Conservation (phyloP, 2,329 filamentous ascomycete genomes). For the Aureobasidium sp. region DNA sequence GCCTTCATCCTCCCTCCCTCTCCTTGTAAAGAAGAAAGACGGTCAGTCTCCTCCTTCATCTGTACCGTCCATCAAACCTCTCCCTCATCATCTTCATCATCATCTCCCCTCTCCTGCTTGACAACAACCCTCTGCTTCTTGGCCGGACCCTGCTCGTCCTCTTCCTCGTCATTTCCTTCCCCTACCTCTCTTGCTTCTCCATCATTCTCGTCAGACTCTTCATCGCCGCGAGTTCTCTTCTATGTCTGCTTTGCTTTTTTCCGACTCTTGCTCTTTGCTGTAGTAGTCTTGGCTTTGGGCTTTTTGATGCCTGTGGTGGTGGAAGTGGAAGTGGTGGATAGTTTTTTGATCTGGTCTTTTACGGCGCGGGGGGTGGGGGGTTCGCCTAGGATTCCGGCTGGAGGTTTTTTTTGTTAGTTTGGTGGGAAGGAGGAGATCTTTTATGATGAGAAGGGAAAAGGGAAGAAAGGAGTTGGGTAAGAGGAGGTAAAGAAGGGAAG, state of each 20-base stretch:
- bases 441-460: not conserved
- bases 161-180: not conserved
- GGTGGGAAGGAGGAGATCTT: no score
- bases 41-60: no score
- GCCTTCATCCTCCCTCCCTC: no score
- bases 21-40: no score
- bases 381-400: not conserved
- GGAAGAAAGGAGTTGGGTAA: not conserved
- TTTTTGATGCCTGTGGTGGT: not conserved
- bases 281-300: not conserved
- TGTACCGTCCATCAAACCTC: no score
- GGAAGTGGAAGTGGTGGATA: not conserved
- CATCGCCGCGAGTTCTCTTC: not conserved
- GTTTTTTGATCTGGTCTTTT: conserved; percentile 13
- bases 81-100: not conserved
- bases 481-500: no score
- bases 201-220: not conserved
- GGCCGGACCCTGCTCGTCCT: not conserved
- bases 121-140: not conserved
- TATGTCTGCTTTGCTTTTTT: not conserved
- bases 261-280: not conserved
- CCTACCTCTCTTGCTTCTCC: not conserved
- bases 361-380: conserved; percentile 13
- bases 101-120: not conserved
- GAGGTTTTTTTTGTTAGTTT: no score